These are phyloP conservation scores for Pleoardoris graminearum DNA, from an alignment of 2,329 filamentous ascomycete genomes.

Conservation along the genomic window DNA sequence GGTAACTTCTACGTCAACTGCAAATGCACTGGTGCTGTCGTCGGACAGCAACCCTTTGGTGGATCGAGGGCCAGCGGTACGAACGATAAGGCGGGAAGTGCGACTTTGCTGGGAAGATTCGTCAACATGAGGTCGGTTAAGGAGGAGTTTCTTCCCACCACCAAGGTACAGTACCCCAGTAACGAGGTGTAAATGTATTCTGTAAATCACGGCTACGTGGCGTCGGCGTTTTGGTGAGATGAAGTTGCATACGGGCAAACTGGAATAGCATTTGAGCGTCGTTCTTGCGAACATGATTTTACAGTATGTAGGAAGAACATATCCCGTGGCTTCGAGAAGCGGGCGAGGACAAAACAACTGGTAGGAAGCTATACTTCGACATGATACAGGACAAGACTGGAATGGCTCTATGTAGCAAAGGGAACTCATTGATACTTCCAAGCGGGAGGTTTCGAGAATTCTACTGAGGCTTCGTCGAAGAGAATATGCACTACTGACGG, in stretches of 20 bases:
- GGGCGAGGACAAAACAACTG: too few relatives aligned
- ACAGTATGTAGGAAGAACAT: too few relatives aligned
- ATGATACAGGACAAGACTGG: too few relatives aligned
- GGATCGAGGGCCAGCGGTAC: slow-evolving; percentile 60
- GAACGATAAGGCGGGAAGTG: slow-evolving; percentile 61
- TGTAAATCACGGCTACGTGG: not conserved
- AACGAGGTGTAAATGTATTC: slow-evolving; percentile 47
- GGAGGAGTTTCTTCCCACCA: slow-evolving; percentile 57
- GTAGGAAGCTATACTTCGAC: too few relatives aligned
- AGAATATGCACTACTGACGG: too few relatives aligned
- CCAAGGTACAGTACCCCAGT: slow-evolving; percentile 57
- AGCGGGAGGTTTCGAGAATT: too few relatives aligned
- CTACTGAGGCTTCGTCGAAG: too few relatives aligned
- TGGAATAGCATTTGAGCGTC: not conserved
- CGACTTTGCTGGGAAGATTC: slow-evolving; percentile 56
- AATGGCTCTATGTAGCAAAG: too few relatives aligned
- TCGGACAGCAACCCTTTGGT: slow-evolving; percentile 57
- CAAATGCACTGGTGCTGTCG: slow-evolving; percentile 64
- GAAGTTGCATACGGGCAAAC: not conserved
- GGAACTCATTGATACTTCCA: too few relatives aligned
- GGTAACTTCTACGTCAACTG: slow-evolving; percentile 88
- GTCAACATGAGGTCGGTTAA: slow-evolving; percentile 61
- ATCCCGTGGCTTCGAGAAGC: too few relatives aligned
- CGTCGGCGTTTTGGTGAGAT: not conserved
- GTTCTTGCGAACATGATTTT: too few relatives aligned